These are phyloP conservation scores for Serendipita sp. DNA, from an alignment of 768 basidiomycete species.

Conservation along the genomic window DNA sequence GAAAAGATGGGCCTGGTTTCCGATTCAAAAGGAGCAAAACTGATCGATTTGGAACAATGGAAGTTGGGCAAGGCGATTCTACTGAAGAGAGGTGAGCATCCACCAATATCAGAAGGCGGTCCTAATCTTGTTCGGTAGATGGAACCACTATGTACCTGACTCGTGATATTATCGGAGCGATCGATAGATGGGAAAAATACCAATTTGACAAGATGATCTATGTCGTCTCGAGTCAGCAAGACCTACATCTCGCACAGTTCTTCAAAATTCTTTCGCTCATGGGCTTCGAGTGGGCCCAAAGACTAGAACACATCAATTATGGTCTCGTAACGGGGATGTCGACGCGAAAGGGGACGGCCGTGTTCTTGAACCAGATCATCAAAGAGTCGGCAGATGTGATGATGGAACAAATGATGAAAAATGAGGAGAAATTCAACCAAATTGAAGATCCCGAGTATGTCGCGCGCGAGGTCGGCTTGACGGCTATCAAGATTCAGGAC, in stretches of 20 bases:
- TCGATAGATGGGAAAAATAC: constrained; percentile 84
- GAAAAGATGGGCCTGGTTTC: constrained; percentile 55
- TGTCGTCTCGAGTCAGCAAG: constrained; percentile 76
- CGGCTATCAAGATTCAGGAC: constrained; percentile 95
- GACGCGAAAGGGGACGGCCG: constrained; percentile 81
- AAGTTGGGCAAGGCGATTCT: constrained; percentile 87
- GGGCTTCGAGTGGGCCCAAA: constrained; percentile 73
- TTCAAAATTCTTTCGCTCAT: constrained; percentile 88
- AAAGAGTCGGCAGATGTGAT: constrained; percentile 75
- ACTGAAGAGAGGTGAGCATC: constrained; percentile 54
- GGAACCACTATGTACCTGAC: constrained; percentile 90
- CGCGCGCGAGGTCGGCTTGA: constrained; percentile 74
- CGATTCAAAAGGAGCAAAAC: constrained; percentile 67
- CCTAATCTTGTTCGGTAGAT: constrained; percentile 25
- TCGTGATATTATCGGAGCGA: constrained; percentile 87
- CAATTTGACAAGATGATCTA: constrained; percentile 88
- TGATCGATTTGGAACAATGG: constrained; percentile 76
- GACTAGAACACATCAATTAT: constrained; percentile 77
- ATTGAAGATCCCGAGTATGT: constrained; percentile 76
- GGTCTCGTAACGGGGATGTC: constrained; percentile 92
- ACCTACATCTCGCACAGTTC: constrained; percentile 77
- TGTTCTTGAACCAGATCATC: constrained; percentile 87
- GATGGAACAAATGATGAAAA: constrained; percentile 94
- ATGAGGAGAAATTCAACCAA: constrained; percentile 79
- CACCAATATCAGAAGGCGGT: neutral